Conservation (phyloP, 495 filamentous ascomycete species). For the Tuber melanosporum region DNA sequence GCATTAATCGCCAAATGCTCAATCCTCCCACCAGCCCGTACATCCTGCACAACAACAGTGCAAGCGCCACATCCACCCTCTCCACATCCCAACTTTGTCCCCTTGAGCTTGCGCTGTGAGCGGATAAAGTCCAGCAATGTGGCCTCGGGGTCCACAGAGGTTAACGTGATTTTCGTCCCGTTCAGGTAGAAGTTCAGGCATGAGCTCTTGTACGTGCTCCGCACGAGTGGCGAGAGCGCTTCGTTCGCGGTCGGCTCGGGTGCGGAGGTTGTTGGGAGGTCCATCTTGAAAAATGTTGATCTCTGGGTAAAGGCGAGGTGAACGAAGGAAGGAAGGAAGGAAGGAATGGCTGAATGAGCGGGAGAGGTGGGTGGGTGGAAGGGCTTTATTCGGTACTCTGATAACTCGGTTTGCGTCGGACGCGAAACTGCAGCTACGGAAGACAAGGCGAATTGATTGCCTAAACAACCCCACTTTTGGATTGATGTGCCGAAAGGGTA, state of each 20-base stretch:
- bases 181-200: conserved; percentile 80
- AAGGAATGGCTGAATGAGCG: neutral
- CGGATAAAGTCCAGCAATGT: conserved; percentile 50
- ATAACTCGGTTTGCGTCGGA: neutral
- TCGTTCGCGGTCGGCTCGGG: conserved; percentile 43
- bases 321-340: too few species aligned
- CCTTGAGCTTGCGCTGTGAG: conserved; percentile 47
- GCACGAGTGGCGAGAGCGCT: conserved; percentile 37
- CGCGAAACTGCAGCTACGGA: neutral
- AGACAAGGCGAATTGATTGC: neutral
- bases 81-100: conserved; percentile 57
- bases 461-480: too few species aligned
- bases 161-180: conserved; percentile 72
- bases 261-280: neutral
- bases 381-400: neutral
- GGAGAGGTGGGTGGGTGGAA: neutral
- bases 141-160: conserved; percentile 67
- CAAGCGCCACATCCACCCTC: conserved; percentile 47
- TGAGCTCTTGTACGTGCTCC: conserved; percentile 39
- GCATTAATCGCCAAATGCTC: conserved; percentile 92
- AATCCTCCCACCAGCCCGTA: conserved; percentile 52
- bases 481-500: too few species aligned
- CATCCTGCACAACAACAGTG: conserved; percentile 44
- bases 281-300: neutral
- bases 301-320: neutral